Percentiles rank a stretch among this genome's conserved stretches.
These are phyloP conservation scores for Crinitomyces ghanaensis DNA, from an alignment of 805 yeast genomes.

Conservation along the genomic window DNA sequence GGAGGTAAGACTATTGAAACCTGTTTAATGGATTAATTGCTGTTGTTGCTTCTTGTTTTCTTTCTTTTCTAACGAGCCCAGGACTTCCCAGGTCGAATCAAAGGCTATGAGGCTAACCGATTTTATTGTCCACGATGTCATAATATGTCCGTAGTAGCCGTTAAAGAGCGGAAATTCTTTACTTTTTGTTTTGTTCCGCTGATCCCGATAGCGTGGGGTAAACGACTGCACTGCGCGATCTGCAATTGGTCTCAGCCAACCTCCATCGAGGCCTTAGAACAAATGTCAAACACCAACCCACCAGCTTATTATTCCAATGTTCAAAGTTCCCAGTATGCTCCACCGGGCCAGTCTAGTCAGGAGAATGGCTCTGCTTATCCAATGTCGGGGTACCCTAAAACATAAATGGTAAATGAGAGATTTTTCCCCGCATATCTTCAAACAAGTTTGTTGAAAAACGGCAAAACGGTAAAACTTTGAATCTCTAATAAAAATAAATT, in stretches of 20 bases:
- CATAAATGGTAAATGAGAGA: too few species aligned
- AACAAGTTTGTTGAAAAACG: too few species aligned
- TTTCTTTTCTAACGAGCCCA: constrained; percentile 9
- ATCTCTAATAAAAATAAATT: too few species aligned
- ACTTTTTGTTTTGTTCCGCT: constrained; percentile 23
- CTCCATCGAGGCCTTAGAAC: constrained; percentile 12
- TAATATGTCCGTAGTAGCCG: constrained; percentile 13
- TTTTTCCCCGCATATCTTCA: too few species aligned
- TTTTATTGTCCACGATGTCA: constrained; percentile 23
- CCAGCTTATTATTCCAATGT: too few species aligned
- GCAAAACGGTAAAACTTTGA: too few species aligned
- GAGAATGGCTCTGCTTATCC: background rate
- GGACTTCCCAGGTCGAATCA: constrained; percentile 14
- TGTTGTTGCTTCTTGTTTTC: background rate
- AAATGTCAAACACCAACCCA: constrained; percentile 12
- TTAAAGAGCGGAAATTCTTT: constrained; percentile 22
- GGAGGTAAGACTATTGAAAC: constrained; percentile 14
- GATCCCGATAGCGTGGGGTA: constrained; percentile 21
- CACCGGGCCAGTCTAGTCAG: too few species aligned
- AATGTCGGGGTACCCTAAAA: background rate
- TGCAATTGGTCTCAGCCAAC: constrained; percentile 17
- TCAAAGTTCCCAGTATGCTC: too few species aligned
- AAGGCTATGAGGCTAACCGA: constrained; percentile 17
- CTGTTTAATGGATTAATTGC: background rate
- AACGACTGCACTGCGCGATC: constrained; percentile 15